Evolutionary conservation across 1,284 basidiomycete species (phyloP).

Genomic region (Bjerkandera adusta): DNA sequence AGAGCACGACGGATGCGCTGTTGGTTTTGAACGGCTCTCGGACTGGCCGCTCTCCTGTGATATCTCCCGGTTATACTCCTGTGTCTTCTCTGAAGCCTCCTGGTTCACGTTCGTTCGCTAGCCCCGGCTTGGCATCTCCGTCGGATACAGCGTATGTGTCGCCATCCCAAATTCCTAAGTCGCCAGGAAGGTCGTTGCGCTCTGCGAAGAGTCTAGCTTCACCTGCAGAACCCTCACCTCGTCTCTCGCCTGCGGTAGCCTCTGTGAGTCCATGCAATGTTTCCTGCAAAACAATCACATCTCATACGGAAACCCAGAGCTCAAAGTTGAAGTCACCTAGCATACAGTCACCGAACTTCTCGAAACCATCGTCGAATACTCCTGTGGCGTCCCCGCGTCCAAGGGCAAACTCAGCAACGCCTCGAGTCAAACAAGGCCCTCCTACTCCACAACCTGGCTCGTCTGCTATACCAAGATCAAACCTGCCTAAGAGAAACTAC

Average conservation of each 20-base stretch:
- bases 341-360: background rate
- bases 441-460: too few species aligned
- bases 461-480: constrained; percentile 12
- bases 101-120: too few species aligned
- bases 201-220: constrained; percentile 2
- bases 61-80: constrained; percentile 3
- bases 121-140: too few species aligned
- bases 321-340: constrained; percentile 7
- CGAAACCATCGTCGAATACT: background rate
- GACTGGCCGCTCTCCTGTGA: constrained; percentile 8
- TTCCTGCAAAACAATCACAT: too few species aligned
- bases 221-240: background rate
- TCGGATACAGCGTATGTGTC: too few species aligned
- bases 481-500: constrained; percentile 13
- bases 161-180: background rate
- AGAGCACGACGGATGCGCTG: background rate
- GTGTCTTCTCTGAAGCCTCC: background rate
- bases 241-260: constrained; percentile 1
- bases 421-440: constrained; percentile 1
- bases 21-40: background rate
- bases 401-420: constrained; percentile 1
- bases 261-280: too few species aligned
- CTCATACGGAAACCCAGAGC: too few species aligned
- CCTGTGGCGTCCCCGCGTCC: background rate
- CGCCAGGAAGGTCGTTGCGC: constrained; percentile 1